These are phyloP conservation scores for Nemania sp. DNA, from an alignment of 2,329 filamentous ascomycete species.

Conservation along the genomic window DNA sequence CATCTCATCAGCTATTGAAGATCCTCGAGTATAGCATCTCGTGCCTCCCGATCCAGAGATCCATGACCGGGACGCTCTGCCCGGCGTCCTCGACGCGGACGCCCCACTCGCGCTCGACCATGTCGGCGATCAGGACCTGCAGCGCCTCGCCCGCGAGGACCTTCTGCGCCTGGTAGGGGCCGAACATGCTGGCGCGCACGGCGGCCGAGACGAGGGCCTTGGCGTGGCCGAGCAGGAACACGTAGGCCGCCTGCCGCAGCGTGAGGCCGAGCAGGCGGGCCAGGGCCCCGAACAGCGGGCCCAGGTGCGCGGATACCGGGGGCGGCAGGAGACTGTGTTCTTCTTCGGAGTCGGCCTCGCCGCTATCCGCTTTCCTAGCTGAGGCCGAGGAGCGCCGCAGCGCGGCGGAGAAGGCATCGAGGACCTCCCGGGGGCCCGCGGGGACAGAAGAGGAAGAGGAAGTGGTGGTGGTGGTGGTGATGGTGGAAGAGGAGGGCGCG, in stretches of 20 bases:
- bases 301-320: constrained; percentile 65
- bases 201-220: constrained; percentile 78
- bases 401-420: constrained; percentile 29
- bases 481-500: constrained; percentile 38
- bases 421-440: constrained; percentile 17
- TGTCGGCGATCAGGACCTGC: constrained; percentile 59
- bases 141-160: constrained; percentile 67
- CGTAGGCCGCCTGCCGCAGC: constrained; percentile 68
- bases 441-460: constrained; percentile 31
- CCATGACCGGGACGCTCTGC: constrained; percentile 76
- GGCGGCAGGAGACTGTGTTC: constrained; percentile 47
- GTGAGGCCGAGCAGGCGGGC: constrained; percentile 64
- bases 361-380: constrained; percentile 3
- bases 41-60: constrained; percentile 82
- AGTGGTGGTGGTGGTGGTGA: no score
- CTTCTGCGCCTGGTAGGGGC: constrained; percentile 78
- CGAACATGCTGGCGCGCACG: constrained; percentile 76
- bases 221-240: constrained; percentile 77
- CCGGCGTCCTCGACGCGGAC: constrained; percentile 68
- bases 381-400: constrained; percentile 9
- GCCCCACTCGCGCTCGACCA: constrained; percentile 64
- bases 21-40: constrained; percentile 84
- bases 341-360: background rate
- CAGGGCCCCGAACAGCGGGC: constrained; percentile 72
- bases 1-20: constrained; percentile 72